Conservation (phyloP, 2,329 filamentous ascomycete species). For the Fragosphaeria purpurea region DNA sequence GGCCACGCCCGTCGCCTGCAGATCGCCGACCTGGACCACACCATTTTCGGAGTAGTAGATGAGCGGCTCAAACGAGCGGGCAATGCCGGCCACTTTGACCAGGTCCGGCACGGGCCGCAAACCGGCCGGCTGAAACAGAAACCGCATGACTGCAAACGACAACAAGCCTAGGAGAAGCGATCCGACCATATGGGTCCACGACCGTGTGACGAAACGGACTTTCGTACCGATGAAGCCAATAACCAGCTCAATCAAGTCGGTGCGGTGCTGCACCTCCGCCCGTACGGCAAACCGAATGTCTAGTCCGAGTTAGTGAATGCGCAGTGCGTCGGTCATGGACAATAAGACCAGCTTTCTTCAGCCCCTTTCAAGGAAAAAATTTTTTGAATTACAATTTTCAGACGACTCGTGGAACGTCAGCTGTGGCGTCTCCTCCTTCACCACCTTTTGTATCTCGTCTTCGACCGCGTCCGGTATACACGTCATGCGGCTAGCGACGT, state of each 20-base stretch:
- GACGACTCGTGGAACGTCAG: constrained; percentile 22
- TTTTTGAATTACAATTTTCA: constrained; percentile 39
- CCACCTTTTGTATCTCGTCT: background rate
- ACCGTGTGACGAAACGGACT: constrained; percentile 53
- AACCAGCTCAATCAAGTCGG: constrained; percentile 69
- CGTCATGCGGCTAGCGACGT: background rate
- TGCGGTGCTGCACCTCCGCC: constrained; percentile 79
- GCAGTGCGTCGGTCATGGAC: too few relatives aligned
- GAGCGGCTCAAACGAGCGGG: constrained; percentile 84
- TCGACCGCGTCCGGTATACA: background rate
- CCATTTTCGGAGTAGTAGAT: constrained; percentile 93
- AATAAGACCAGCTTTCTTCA: too few relatives aligned
- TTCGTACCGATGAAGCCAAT: constrained; percentile 53
- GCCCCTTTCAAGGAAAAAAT: too few relatives aligned
- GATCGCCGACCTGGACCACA: constrained; percentile 71
- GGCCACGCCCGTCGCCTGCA: constrained; percentile 84
- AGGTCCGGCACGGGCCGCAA: constrained; percentile 68
- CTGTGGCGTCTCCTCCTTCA: constrained; percentile 16
- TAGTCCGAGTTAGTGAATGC: constrained; percentile 23
- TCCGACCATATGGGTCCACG: constrained; percentile 56
- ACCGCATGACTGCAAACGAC: constrained; percentile 53
- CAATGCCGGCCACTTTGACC: constrained; percentile 81
- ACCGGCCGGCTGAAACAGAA: constrained; percentile 57
- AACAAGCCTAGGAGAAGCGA: constrained; percentile 53
- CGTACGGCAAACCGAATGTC: constrained; percentile 82